Percentiles rank a stretch among this genome's conserved stretches.
Conservation (phyloP, 805 yeast genomes). For the Candida nonsorbophila region DNA sequence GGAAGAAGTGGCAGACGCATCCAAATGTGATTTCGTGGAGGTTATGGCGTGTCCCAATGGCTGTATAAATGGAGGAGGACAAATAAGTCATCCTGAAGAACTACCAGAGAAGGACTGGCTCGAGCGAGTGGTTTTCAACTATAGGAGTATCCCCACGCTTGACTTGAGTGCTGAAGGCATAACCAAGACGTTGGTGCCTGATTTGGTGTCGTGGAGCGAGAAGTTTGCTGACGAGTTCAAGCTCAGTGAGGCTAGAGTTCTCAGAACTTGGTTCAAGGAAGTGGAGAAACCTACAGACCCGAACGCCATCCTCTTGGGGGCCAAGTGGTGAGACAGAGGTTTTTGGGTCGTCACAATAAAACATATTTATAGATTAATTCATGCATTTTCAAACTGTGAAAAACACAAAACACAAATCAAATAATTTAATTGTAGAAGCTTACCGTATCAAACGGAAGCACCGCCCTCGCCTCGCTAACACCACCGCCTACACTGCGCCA, state of each 20-base stretch:
- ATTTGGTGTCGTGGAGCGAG: conserved; percentile 26
- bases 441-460: too few relatives aligned
- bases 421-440: too few relatives aligned
- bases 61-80: conserved; percentile 96
- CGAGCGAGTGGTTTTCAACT: conserved; percentile 24
- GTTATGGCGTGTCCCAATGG: conserved; percentile 99
- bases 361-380: too few relatives aligned
- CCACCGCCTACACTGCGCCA: too few relatives aligned
- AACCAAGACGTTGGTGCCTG: conserved; percentile 9
- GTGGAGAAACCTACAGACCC: conserved; percentile 51
- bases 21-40: conserved; percentile 75
- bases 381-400: too few relatives aligned
- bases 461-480: too few relatives aligned
- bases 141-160: conserved; percentile 24
- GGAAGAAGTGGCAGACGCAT: conserved; percentile 49
- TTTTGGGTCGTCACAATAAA: background rate
- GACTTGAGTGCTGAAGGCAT: conserved; percentile 6
- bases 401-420: too few relatives aligned
- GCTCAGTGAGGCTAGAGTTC: conserved; percentile 30
- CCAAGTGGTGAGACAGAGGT: conserved; percentile 56
- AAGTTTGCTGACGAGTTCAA: conserved; percentile 24
- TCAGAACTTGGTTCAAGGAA: conserved; percentile 42
- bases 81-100: conserved; percentile 48
- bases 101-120: conserved; percentile 42
- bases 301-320: conserved; percentile 43